Base-by-base conservation (phyloP, 2,329 filamentous ascomycete species). In the Diplodia scrobiculata region DNA sequence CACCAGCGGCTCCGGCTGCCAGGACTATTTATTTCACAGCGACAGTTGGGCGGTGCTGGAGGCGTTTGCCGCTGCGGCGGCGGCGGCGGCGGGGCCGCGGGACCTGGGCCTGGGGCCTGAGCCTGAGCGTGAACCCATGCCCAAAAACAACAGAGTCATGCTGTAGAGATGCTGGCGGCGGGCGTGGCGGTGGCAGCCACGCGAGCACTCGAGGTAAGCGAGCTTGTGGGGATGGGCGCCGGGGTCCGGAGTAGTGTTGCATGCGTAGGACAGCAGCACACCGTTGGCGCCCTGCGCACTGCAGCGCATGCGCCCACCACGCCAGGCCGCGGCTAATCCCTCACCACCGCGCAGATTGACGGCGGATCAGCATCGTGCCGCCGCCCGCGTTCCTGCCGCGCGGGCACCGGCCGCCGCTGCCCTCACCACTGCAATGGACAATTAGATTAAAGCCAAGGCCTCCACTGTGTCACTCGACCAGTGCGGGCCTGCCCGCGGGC, bases 361-460 rank as follows among this genome's bases (percentile, higher is more conserved):
- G 19, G 54, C 36, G 54, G 54, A 58, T 58, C 54, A 27, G 17
- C 52, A 32, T 55, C 17, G 27, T 55, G 52, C 52, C 54, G 54
- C 21, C 10, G 36, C 34, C 36, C 55, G 45, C 45, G 58, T 62
- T 36, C 58, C 41, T 50, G 48, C 58, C 48, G 58, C 45, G 27
- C 29, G 54, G 54, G 38, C 54, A 14, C 34, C 27, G 68, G 66
- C 67, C 68, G 66, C 67, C 63, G 67, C 71, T 66, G 62, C 62
- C 69, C 47, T 66, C 69, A 67, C 66, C 41, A 36, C 27, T 21
- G 25, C 55, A 25, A 48, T 48, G 54, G 19, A 11, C 34, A 53
- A 53, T 32, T 68, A 71, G 70, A 73, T 73, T 73, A 63, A 70
- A 5, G 65, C 70, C 73, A 72, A 73, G 73, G 70, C 68, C 67